phyloP scores from a whole-genome alignment of 1,139 yeast species.

The Spathaspora sp. region DNA sequence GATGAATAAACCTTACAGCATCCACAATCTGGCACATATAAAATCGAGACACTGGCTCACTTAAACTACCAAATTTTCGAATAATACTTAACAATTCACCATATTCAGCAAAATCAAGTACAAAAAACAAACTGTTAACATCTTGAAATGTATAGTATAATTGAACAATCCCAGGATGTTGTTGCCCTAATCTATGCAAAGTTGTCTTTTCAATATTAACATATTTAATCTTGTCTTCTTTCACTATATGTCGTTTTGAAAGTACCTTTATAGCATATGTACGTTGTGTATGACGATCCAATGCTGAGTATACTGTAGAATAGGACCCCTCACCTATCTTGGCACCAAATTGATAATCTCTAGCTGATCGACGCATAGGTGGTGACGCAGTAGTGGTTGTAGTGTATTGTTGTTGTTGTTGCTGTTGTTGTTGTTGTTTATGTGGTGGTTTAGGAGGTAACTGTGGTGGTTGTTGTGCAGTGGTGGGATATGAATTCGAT shows the following conservation, averaged over 20 bases:
- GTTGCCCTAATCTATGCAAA: conserved; percentile 65
- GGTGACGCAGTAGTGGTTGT: background rate
- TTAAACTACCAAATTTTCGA: conserved; percentile 74
- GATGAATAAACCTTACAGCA: conserved; percentile 82
- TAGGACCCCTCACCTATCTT: conserved; percentile 81
- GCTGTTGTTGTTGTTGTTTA: conserved; percentile 4
- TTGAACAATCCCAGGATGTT: conserved; percentile 67
- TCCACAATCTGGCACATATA: conserved; percentile 79
- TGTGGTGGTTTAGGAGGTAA: conserved; percentile 1
- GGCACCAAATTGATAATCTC: conserved; percentile 71
- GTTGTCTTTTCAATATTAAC: conserved; percentile 79
- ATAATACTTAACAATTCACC: conserved; percentile 73
- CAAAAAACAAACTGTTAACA: conserved; percentile 67
- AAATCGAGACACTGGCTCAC: conserved; percentile 74
- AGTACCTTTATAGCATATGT: conserved; percentile 74
- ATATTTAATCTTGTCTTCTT: conserved; percentile 76
- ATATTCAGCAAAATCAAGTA: conserved; percentile 75
- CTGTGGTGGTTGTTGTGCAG: no score
- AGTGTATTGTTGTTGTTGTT: conserved; percentile 2
- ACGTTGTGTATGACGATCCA: conserved; percentile 54
- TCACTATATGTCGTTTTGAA: conserved; percentile 71
- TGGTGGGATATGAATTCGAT: background rate
- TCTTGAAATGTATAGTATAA: conserved; percentile 80
- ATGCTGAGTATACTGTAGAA: conserved; percentile 71
- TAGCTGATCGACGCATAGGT: conserved; percentile 40